These are phyloP conservation scores for Priceomyces carsonii DNA, from an alignment of 805 yeast species.

Conservation along the genomic window DNA sequence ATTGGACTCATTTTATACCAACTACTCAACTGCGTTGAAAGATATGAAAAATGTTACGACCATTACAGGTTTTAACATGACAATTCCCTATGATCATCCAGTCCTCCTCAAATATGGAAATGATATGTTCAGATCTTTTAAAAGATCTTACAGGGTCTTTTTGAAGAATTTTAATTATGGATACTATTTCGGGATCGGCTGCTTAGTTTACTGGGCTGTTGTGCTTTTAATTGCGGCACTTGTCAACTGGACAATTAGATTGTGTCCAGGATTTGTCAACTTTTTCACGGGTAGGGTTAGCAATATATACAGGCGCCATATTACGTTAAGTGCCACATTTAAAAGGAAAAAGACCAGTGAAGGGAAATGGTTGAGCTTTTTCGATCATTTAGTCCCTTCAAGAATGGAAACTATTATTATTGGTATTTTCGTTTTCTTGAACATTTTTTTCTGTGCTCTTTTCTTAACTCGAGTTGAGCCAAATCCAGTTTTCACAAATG, in stretches of 20 bases:
- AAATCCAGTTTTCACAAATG: conserved; percentile 28
- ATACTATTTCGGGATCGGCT: conserved; percentile 34
- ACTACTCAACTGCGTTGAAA: background rate
- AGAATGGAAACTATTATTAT: conserved; percentile 35
- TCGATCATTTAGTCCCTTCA: conserved; percentile 33
- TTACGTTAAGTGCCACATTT: conserved; percentile 21
- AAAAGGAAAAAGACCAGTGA: conserved; percentile 22
- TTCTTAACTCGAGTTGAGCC: conserved; percentile 18
- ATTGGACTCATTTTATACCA: conserved; percentile 1
- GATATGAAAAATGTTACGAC: conserved; percentile 4
- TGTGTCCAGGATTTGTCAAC: conserved; percentile 38
- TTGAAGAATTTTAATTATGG: conserved; percentile 27
- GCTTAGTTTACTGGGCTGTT: conserved; percentile 50
- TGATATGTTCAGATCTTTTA: conserved; percentile 81
- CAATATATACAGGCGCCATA: conserved; percentile 21
- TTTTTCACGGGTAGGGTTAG: conserved; percentile 27
- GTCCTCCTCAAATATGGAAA: background rate
- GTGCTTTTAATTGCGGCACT: conserved; percentile 44
- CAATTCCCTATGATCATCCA: conserved; percentile 1
- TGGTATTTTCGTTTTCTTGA: conserved; percentile 18
- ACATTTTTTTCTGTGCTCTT: conserved; percentile 16
- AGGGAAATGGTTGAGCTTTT: conserved; percentile 15
- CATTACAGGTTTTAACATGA: background rate
- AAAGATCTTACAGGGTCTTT: conserved; percentile 78
- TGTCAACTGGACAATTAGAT: conserved; percentile 38